Evolutionary conservation across 73 alveolate species (phyloP), one percentile per base, ranked within the genome.

Genomic region (Symbiodinium pilosum): DNA sequence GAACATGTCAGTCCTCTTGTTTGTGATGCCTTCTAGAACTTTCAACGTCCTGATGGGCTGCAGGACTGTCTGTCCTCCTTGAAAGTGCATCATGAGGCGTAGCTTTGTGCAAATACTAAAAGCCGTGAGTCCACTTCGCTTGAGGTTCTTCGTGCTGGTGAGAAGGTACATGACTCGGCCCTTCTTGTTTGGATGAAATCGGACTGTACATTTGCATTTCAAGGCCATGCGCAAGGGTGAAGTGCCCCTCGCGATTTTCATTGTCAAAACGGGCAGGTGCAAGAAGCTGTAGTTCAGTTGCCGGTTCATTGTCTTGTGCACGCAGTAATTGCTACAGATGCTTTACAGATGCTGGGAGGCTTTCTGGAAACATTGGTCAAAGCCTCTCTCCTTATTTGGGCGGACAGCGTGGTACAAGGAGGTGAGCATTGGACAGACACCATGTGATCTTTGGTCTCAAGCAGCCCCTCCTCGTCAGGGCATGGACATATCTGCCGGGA

Each of bases 221-320:
- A 8, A 87, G 94, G 94, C 73, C 43, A 36, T 81, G 28, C 6
- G 85, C 68, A 54, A 52, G 32, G 94, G 94, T 18, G 94, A 87
- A 8, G 56, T 56, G 64, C 85, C 73, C 68, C 73, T 38, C 42
- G 41, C 94, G 36, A 87, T 87, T 38, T 87, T 87, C 64, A 51
- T 87, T 20, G 94, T 87, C 64, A 87, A 87, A 43, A 87, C 94
- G 69, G 94, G 94, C 59, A 87, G 94, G 94, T 52, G 51, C 51
- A 9, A 20, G 11, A 21, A 42, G 26, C 56, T 21, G 36, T 32
- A 56, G 34, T 71, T 8, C n/a, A 0, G 20, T 7, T 36, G 7
- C 12, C 40, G 34, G 34, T 83, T 6, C 28, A n/a, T 36, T 83
- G 91, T n/a, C 21, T 4, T n/a, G 52, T 30, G 84, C 43, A 24